Evolutionary conservation across 2,329 filamentous ascomycete species (phyloP), one percentile per base, ranked within the genome.

Genomic region (Parafenestella ontariensis): DNA sequence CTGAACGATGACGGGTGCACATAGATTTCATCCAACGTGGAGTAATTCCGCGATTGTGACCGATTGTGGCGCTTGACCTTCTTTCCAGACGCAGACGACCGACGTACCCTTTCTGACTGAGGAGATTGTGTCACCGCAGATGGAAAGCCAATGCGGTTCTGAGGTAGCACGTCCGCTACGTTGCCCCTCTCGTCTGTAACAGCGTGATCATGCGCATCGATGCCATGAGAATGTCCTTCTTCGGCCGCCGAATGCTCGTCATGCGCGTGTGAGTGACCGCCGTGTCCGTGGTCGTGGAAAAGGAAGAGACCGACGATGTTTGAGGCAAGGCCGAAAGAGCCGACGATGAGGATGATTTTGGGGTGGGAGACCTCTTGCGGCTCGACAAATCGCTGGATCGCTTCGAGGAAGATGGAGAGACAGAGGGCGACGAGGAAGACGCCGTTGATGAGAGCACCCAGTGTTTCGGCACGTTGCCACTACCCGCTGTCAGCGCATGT

Each of bases 371-470:
- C 93, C 72, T 90, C 87, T 68, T 94, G 93, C 7, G 93, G 92
- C 69, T 98, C 92, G 71, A 98, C 84, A 65, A 99, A 90, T 70
- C 95, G 89, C 68, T 93, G 92, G 56, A 97, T 85, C 15, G 95
- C 95, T 77, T 99, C 95, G 68, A 99, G 87, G 70, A 98, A 90
- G 76, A 99, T 99, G 46, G 94, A 96, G 52, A 99, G 83, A 79
- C 95, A 99, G 8, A 99, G 85, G 7, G 95, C 95, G 71, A 99
- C 95, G 40, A 99, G 83, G 80, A 99, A 99, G 41, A 98, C 94
- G 64, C 95, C 95, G 70, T 99, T 99, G 78, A 98, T 91, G 67
- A 98, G 88, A 43, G 95, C 95, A 70, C 95, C 95, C 5, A 99
- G 84, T 10, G 96, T 98, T 81, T 99, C 95, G 31, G 95, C 95